Percentiles rank a stretch among this genome's conserved stretches.
Conservation (phyloP, 306 rosid genomes). For the Cotoneaster glaucophyllus region DNA sequence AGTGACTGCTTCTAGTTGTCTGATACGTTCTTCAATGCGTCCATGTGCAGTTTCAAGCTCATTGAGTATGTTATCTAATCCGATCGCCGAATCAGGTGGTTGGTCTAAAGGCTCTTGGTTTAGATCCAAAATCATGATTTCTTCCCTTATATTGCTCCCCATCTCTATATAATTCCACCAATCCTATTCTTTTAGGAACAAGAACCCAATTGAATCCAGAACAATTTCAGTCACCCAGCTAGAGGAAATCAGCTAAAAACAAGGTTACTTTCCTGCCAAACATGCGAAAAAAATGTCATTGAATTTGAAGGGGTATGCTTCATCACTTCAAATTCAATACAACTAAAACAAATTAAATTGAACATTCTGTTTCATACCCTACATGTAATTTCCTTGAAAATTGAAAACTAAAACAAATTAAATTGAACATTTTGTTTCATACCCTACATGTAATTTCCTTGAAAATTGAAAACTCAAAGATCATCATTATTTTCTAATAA, state of each 20-base stretch:
- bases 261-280: not conserved
- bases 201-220: not conserved
- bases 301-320: not conserved
- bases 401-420: not conserved
- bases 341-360: not conserved
- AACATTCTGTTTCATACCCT: not conserved
- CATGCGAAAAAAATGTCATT: not conserved
- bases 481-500: not conserved
- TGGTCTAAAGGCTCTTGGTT: conserved; percentile 41
- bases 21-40: conserved; percentile 53
- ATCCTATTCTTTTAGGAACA: not conserved
- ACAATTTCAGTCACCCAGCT: not conserved
- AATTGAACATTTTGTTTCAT: not conserved
- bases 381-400: not conserved
- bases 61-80: conserved; percentile 38
- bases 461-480: not conserved
- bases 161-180: not conserved
- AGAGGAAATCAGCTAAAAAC: not conserved
- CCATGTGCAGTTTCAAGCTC: conserved; percentile 54
- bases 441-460: not conserved
- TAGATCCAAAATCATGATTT: conserved; percentile 47
- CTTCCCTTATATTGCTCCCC: conserved; percentile 27
- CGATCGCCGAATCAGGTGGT: conserved; percentile 27
- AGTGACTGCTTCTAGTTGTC: conserved; percentile 48
- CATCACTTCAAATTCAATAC: not conserved